These are phyloP conservation scores for Pseudogymnoascus sp. DNA, from an alignment of 2,329 filamentous ascomycete species.

Conservation along the genomic window DNA sequence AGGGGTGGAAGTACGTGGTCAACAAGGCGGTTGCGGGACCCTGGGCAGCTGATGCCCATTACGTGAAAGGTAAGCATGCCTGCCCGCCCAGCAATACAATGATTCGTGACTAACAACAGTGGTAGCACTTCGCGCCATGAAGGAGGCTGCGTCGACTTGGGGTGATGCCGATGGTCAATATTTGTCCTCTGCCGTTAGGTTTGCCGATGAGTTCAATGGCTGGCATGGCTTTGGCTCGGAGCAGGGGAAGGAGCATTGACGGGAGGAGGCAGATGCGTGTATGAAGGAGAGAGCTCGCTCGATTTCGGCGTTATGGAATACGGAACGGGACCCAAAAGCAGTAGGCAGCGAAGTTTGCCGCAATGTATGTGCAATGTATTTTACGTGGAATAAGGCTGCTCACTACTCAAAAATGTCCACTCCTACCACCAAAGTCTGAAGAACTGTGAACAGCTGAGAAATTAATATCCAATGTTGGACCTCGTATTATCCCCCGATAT, in stretches of 20 bases:
- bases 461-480: background rate
- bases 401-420: background rate
- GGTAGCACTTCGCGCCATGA: constrained; percentile 62
- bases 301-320: background rate
- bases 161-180: constrained; percentile 59
- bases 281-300: background rate
- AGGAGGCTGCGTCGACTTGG: constrained; percentile 67
- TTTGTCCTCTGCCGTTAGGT: constrained; percentile 59
- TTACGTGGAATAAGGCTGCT: background rate
- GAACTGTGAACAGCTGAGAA: background rate
- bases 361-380: background rate
- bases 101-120: constrained; percentile 3
- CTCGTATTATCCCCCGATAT: background rate
- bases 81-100: background rate
- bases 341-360: background rate
- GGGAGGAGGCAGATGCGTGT: background rate
- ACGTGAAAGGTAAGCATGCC: constrained; percentile 60
- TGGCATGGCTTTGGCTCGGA: constrained; percentile 42
- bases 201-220: constrained; percentile 64
- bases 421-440: background rate
- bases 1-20: constrained; percentile 70
- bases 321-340: background rate
- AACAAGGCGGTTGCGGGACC: constrained; percentile 60
- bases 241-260: background rate
- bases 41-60: constrained; percentile 69